Percentiles rank a stretch among this genome's conserved stretches.
phyloP scores from a whole-genome alignment of 192 early-diverging fungal species.

The Backusella australiensis region DNA sequence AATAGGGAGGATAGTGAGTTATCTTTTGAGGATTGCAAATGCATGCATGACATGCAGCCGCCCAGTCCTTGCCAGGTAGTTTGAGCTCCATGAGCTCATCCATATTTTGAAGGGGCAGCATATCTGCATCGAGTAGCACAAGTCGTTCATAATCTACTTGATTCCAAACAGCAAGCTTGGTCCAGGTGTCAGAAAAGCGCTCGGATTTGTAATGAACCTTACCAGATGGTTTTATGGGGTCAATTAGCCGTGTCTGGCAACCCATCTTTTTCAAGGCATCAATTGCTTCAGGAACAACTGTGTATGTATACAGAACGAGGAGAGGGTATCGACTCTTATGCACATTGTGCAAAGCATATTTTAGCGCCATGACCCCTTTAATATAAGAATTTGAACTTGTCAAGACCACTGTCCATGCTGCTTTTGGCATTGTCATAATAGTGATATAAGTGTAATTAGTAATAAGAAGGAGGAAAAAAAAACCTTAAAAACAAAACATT shows the following conservation, averaged over 20 bases:
- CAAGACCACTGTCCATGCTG: constrained; percentile 23
- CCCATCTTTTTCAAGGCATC: constrained; percentile 5
- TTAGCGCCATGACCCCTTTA: constrained; percentile 17
- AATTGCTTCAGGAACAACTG: neutral
- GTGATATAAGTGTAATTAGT: neutral
- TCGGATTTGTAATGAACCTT: constrained; percentile 22
- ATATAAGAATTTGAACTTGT: constrained; percentile 23
- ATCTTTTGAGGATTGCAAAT: constrained; percentile 45
- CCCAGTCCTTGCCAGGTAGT: constrained; percentile 22
- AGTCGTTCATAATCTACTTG: constrained; percentile 53
- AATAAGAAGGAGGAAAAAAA: neutral
- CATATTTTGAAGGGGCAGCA: constrained; percentile 58
- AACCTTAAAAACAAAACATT: neutral
- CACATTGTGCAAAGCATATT: constrained; percentile 12
- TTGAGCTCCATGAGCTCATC: constrained; percentile 61
- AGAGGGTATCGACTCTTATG: constrained; percentile 32
- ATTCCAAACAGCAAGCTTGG: constrained; percentile 71
- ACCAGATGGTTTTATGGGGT: constrained; percentile 18
- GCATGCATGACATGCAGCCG: constrained; percentile 47
- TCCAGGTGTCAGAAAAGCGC: constrained; percentile 41
- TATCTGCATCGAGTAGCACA: constrained; percentile 71
- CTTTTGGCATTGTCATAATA: neutral
- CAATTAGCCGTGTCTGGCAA: constrained; percentile 13
- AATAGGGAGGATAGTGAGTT: constrained; percentile 36
- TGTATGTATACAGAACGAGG: constrained; percentile 30